Evolutionary conservation across 2,329 filamentous ascomycete species (phyloP), one percentile per base, ranked within the genome.

Genomic region (Ustulina deusta): DNA sequence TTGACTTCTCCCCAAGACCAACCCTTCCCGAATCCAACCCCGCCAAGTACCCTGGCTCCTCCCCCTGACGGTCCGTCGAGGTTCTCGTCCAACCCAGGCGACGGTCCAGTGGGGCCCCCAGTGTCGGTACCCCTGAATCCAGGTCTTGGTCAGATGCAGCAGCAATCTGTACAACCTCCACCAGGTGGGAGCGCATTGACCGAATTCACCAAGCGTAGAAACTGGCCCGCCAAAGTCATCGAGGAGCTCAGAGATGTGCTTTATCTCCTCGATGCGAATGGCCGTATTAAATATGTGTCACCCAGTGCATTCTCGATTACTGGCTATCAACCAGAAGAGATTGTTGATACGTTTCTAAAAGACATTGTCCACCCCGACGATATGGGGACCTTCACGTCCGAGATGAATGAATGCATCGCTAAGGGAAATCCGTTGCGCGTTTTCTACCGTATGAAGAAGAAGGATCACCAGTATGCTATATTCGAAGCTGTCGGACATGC

Each of bases 401-500:
- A 97, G 78, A 90, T 97, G 83, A 94, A 96, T 78, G 93, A 97
- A 78, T 92, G 91, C 17, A 95, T 97, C 70, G 90, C 93, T 1
- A 92, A 89, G 7, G 93, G 91, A n/a, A 91, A 92, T 72, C 84
- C 89, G 4, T 81, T 97, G 69, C 91, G 92, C 66, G 89, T 97
- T 78, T 97, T 97, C 82, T 96, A 97, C 78, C 90, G 95, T 57
- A 89, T 97, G 76, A 92, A 90, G 79, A 89, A 89, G 72, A 85
- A 86, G 74, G 92, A 96, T 76, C 90, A 88, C 25, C 85, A 84
- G 1, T 97, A 91, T 77, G 85, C 86, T 70, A 93, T 97, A 63
- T 93, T 98, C 77, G 95, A 98, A 81, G 90, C 93, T n/a, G 90
- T 95, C 73, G 95, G 95, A 57, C 95, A 97, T 77, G 92, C 94